Evolutionary conservation across 73 alveolate species (phyloP).

Genomic region (Paramecium primaurelia): DNA sequence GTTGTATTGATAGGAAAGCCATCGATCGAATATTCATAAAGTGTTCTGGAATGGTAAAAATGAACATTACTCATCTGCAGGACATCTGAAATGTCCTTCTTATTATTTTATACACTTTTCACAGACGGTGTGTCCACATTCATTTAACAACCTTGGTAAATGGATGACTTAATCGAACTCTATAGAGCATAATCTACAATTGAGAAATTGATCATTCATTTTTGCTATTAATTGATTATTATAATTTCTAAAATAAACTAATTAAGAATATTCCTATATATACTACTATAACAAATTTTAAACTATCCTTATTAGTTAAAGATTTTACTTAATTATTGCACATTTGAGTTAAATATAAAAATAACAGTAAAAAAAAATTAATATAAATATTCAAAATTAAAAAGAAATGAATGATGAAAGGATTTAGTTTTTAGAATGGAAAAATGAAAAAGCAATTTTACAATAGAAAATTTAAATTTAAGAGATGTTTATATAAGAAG

Average conservation of each 20-base stretch:
- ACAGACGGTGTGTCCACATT: slow-evolving; percentile 31
- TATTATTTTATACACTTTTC: neutral
- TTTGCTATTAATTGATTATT: neutral
- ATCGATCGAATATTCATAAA: neutral
- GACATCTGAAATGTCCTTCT: neutral
- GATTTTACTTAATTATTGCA: neutral
- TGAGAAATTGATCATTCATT: neutral
- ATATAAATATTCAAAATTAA: neutral
- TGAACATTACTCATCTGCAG: slow-evolving; percentile 30
- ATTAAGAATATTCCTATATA: neutral
- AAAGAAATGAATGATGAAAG: neutral
- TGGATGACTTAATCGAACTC: neutral
- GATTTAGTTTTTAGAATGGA: slow-evolving; percentile 32
- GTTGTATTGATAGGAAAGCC: slow-evolving; percentile 5
- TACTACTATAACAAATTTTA: neutral
- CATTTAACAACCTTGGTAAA: neutral
- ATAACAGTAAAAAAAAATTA: neutral
- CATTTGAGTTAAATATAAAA: neutral
- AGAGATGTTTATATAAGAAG: slow-evolving; percentile 32
- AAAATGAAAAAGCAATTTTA: slow-evolving; percentile 49
- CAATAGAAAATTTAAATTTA: slow-evolving; percentile 15
- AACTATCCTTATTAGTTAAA: neutral
- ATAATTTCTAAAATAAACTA: neutral
- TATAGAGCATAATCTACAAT: neutral
- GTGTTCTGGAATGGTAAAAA: neutral